Evolutionary conservation across 352 stramenopile species (phyloP), one percentile per base, ranked within the genome.

Genomic region (Lagenidium giganteum): DNA sequence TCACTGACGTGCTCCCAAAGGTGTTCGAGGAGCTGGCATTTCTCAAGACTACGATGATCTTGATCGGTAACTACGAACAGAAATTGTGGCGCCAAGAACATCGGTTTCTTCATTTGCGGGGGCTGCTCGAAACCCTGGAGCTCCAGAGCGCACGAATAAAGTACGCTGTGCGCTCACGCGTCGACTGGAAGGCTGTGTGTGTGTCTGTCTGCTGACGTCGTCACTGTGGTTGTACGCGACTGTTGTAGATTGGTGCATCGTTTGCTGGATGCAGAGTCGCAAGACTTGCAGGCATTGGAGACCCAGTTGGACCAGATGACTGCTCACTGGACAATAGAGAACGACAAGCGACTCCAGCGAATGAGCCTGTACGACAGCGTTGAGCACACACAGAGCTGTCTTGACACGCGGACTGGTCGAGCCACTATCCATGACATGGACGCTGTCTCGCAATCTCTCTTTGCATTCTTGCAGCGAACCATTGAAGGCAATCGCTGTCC

Each of bases 1-100:
- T 75, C 3, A 49, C 51, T 13, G 27, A 34, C 2, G 22, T 36
- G 23, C 55, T 67, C 14, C 64, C 61, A 6, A 24, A 43, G 8
- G 45, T 49, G 38, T 53, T 69, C 7, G 54, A 61, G 5, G 57
- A 71, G 33, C 52, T 75, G 16, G 64, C 64, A 28, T 69, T 71
- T 21, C 48, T 75, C 12, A 57, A 59, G 26, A 62, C 61, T 2
- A 71, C 64, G 16, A 67, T 37, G 8, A 58, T 75, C 9, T 38
- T 75, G 2, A 37, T 75, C 16, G 44, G 64, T 9, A 75, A 54
- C 57, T 75, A 75, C 33, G 64, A 75, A 35, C 60, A 71, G 14
- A 75, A 75, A 29, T 28, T 75, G 2, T 75, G 64, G 64, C 52
- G 64, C 0, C 64, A 75, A 29, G 61, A 75, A 36, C 37, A 68